Base-by-base conservation (phyloP, 345 rosid species). In the Angophora floribunda region DNA sequence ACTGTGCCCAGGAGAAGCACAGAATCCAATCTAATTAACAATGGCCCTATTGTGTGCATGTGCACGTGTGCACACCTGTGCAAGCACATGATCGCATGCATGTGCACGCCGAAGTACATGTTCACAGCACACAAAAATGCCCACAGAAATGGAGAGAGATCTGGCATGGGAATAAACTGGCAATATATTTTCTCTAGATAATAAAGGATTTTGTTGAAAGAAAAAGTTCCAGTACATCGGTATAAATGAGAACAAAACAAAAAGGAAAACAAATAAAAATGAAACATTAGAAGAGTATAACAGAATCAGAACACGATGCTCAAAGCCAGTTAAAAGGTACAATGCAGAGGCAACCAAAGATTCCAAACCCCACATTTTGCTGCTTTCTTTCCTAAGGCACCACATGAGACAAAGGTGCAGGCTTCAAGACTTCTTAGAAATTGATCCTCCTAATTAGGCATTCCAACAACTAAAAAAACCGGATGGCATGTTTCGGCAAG, bases 301-400 rank as follows among this genome's bases (percentile, higher is more conserved):
- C 1, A 55, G 13, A 22, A 21, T 24, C 65, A 24, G 1, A 2
- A 57, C 65, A 57, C 24, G 13, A 24, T 57, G 63, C 63, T 24
- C 63, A 57, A 57, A 57, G n/a, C n/a, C 0, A 0, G n/a, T 24
- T 1, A 57, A 57, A 10, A 57, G 0, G n/a, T 4, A 57, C 63
- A 24, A 24, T 0, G 3, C 21, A 57, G 63, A 57, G 9, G 63
- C n/a, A 57, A 57, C 63, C 63, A 1, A 57, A 57, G 13, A 57
- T 57, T 63, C 36, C 41, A 3, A 2, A 63, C 75, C 75, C 1
- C 7, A 63, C 41, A 63, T n/a, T n/a, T n/a, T n/a, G 75, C n/a
- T n/a, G 19, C 75, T 63, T 63, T 63, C 75, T 63, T 63, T 63
- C 41, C 7, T n/a, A 63, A n/a, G 75, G 32, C 70, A 61, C 75